Conservation (phyloP, 306 rosid species). For the Boehmeria nivea region DNA sequence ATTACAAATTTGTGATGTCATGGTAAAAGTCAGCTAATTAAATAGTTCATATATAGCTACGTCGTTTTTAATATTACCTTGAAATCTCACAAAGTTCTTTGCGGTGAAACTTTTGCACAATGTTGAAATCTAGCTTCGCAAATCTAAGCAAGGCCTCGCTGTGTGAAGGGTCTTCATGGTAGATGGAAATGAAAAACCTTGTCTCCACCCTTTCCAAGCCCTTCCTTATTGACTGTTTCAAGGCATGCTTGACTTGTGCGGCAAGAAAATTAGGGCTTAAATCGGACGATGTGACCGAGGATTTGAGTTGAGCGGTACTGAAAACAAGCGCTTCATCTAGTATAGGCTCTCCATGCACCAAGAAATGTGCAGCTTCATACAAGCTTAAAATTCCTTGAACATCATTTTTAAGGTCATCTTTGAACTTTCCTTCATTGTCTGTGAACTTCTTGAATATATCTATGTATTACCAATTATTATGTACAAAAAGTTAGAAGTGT, state of each 20-base stretch:
- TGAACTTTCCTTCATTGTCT: conserved; percentile 2
- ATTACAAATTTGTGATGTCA: no score
- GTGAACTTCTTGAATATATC: conserved; percentile 4
- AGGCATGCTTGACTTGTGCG: conserved; percentile 21
- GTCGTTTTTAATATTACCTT: no score
- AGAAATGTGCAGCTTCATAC: conserved; percentile 7
- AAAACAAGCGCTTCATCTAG: conserved; percentile 18
- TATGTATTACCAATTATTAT: not conserved
- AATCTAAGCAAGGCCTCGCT: conserved; percentile 9
- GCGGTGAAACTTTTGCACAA: conserved; percentile 20
- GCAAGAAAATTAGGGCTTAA: conserved; percentile 14
- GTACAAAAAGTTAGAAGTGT: no score
- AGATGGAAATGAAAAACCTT: conserved; percentile 12
- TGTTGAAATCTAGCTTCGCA: conserved; percentile 28
- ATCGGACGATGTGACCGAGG: not conserved
- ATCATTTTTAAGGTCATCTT: not conserved
- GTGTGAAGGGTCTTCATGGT: conserved; percentile 9
- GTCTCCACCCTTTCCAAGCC: conserved; percentile 15
- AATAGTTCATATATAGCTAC: no score
- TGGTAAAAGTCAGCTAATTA: no score
- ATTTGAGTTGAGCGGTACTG: not conserved
- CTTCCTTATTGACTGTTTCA: conserved; percentile 16
- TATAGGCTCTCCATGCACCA: not conserved
- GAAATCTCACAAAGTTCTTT: conserved; percentile 12
- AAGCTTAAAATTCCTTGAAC: conserved; percentile 13